Evolutionary conservation across 2,329 filamentous ascomycete species (phyloP).

Genomic region (Diaporthe batatas): DNA sequence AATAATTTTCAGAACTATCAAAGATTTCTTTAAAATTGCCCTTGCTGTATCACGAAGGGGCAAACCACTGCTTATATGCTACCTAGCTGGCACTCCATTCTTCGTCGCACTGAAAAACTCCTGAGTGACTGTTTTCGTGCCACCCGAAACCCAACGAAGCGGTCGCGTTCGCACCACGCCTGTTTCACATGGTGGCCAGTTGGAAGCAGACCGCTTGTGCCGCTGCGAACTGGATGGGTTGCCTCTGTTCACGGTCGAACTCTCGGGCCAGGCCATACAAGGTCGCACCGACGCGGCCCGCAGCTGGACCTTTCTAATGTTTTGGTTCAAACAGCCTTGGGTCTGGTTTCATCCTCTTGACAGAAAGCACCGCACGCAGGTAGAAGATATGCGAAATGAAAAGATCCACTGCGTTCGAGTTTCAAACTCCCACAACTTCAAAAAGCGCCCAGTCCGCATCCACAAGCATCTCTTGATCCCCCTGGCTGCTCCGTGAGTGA

Average conservation of each 20-base stretch:
- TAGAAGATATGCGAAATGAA: too few species aligned
- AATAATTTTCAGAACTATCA: too few species aligned
- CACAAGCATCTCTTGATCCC: too few species aligned
- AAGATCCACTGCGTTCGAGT: too few species aligned
- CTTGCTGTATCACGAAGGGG: neutral
- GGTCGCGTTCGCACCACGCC: neutral
- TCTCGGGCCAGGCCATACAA: neutral
- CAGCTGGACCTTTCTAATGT: neutral
- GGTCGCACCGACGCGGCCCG: neutral
- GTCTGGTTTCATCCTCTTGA: neutral
- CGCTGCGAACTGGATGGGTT: neutral
- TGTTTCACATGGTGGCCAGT: conserved; percentile 5
- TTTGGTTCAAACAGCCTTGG: neutral
- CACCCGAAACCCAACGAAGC: neutral
- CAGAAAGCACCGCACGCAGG: too few species aligned
- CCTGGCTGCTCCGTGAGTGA: too few species aligned
- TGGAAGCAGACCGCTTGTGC: neutral
- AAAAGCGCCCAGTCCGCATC: neutral
- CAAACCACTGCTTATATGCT: too few species aligned
- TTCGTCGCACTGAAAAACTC: neutral
- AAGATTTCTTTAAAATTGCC: too few species aligned
- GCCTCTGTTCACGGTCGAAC: neutral
- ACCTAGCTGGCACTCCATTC: neutral
- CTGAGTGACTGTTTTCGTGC: neutral
- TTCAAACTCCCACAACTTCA: neutral